Percentiles rank a stretch among this genome's conserved stretches.
These are phyloP conservation scores for Sporothrix protearum DNA, from an alignment of 2,329 filamentous ascomycete species.

Conservation along the genomic window DNA sequence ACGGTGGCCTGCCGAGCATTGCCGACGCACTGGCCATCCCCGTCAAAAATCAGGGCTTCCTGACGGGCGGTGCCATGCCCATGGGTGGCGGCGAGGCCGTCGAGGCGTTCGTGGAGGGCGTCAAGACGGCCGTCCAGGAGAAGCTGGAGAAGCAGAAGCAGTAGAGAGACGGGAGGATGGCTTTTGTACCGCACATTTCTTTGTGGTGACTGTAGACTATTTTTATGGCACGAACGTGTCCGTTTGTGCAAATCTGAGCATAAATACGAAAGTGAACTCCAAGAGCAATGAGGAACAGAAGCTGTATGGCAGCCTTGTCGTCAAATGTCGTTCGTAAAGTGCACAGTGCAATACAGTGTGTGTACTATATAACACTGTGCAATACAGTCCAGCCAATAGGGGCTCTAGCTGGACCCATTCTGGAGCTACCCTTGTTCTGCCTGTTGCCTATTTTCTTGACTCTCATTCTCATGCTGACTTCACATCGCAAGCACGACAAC, in stretches of 20 bases:
- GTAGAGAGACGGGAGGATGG: conserved; percentile 26
- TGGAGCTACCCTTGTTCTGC: conserved; percentile 6
- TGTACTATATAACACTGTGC: not conserved
- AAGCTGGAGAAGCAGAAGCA: conserved; percentile 33
- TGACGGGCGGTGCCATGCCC: conserved; percentile 72
- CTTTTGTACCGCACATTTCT: not conserved
- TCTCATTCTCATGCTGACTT: not conserved
- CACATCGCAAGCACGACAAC: not conserved
- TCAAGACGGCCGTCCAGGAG: conserved; percentile 73
- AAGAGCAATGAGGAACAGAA: not conserved
- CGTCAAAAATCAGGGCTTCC: conserved; percentile 78
- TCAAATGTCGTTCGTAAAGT: not conserved
- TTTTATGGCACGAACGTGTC: not conserved
- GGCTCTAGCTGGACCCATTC: not conserved
- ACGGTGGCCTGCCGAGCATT: conserved; percentile 86
- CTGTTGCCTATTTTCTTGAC: conserved; percentile 6
- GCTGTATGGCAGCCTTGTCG: no score
- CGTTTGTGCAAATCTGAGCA: not conserved
- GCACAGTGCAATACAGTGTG: conserved; percentile 11
- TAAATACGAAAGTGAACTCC: not conserved
- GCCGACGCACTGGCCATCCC: conserved; percentile 78
- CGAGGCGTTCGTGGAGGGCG: conserved; percentile 84
- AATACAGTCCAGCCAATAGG: not conserved
- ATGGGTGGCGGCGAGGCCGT: conserved; percentile 85
- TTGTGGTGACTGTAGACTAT: not conserved